Percentiles rank a stretch among this genome's conserved stretches.
phyloP scores from a whole-genome alignment of 176 grass and related monocot species.

The Zea luxurians region DNA sequence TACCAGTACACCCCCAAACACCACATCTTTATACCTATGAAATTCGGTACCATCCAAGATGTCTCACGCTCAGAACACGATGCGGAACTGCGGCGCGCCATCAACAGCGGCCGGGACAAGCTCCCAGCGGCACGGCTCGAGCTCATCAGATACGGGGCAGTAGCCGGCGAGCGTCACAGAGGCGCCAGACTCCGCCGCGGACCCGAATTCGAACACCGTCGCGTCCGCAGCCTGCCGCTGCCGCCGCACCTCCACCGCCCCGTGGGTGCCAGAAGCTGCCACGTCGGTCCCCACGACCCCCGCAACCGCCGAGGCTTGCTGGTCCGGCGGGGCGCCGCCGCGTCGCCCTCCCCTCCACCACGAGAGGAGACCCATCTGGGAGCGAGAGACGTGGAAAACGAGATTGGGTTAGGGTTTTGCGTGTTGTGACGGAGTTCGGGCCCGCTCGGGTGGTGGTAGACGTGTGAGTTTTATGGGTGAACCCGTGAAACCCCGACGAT shows the following conservation, averaged over 20 bases:
- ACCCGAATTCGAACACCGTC: conserved; percentile 95
- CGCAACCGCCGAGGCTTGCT: neutral
- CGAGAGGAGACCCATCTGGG: conserved; percentile 75
- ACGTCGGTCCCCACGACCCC: conserved; percentile 6
- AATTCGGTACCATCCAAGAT: conserved; percentile 10
- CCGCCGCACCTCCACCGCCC: conserved; percentile 76
- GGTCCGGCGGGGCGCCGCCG: conserved; percentile 31
- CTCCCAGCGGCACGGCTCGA: conserved; percentile 94
- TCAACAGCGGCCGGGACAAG: conserved; percentile 55
- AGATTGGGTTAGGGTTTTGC: conserved; percentile 41
- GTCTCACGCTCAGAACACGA: conserved; percentile 68
- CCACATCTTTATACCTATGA: conserved; percentile 1
- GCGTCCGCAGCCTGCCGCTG: conserved; percentile 57
- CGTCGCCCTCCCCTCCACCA: conserved; percentile 65
- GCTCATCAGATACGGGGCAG: conserved; percentile 82
- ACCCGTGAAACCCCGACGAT: neutral
- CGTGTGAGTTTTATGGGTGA: neutral
- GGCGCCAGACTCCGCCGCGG: conserved; percentile 60
- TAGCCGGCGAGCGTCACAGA: conserved; percentile 68
- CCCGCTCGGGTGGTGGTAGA: neutral
- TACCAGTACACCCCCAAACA: conserved; percentile 31
- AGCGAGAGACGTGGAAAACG: conserved; percentile 28
- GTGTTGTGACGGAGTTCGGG: neutral
- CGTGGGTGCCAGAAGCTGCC: conserved; percentile 49
- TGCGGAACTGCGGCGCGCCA: conserved; percentile 88